phyloP scores from a whole-genome alignment of 2,329 filamentous ascomycete species.

The Colletotrichum falcatum region DNA sequence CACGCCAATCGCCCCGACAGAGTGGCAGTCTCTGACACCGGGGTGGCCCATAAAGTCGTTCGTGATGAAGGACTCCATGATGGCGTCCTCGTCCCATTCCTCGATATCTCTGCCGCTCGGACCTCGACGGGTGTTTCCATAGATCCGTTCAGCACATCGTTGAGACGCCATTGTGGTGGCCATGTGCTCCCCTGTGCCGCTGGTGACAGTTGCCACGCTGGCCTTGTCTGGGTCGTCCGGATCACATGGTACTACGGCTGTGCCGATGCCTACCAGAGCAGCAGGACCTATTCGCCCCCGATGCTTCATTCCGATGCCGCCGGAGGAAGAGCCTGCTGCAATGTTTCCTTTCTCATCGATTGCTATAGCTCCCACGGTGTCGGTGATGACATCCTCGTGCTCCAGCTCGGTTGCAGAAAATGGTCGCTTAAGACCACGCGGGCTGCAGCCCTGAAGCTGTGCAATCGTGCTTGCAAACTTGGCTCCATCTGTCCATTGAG shows the following conservation, averaged over 20 bases:
- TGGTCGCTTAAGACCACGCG: slow-evolving; percentile 53
- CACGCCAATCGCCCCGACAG: slow-evolving; percentile 89
- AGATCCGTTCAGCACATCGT: slow-evolving; percentile 87
- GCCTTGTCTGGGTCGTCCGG: slow-evolving; percentile 75
- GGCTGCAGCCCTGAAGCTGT: slow-evolving; percentile 38
- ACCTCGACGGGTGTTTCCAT: slow-evolving; percentile 73
- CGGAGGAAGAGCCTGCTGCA: slow-evolving; percentile 94
- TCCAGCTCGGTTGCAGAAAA: slow-evolving; percentile 43
- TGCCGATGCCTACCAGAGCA: slow-evolving; percentile 91
- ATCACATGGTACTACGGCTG: slow-evolving; percentile 85
- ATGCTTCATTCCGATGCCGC: slow-evolving; percentile 99
- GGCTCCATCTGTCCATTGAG: slow-evolving; percentile 30
- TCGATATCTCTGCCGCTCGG: slow-evolving; percentile 71
- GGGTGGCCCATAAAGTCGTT: slow-evolving; percentile 95
- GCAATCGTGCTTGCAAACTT: slow-evolving; percentile 31
- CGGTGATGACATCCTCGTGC: slow-evolving; percentile 77
- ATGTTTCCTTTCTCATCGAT: slow-evolving; percentile 89
- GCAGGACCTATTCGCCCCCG: slow-evolving; percentile 91
- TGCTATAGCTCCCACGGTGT: slow-evolving; percentile 96
- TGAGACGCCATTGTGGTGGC: slow-evolving; percentile 92
- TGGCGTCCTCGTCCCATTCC: slow-evolving; percentile 81
- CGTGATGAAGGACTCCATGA: slow-evolving; percentile 80
- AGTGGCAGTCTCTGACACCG: slow-evolving; percentile 82
- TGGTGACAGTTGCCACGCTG: slow-evolving; percentile 86
- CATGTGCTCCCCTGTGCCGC: slow-evolving; percentile 98